Evolutionary conservation across 768 basidiomycete species (phyloP).

Genomic region (Pisolithus microcarpus): DNA sequence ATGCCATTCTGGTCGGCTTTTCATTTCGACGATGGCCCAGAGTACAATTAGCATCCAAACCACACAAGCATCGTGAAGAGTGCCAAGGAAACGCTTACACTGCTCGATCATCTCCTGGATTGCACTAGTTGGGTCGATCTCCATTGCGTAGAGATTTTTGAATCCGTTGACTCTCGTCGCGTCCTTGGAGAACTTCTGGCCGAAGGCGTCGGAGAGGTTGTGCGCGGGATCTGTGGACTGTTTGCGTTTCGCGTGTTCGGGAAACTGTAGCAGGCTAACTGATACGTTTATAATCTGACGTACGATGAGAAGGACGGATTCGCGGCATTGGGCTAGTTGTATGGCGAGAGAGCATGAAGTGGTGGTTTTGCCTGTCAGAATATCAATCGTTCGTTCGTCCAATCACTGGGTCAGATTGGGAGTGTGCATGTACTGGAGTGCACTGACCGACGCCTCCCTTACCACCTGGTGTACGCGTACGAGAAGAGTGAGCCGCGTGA

Average conservation of each 20-base stretch:
- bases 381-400: background rate
- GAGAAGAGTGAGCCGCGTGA: constrained; percentile 2
- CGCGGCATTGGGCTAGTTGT: constrained; percentile 80
- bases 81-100: constrained; percentile 44
- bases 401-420: background rate
- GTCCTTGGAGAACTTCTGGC: constrained; percentile 98
- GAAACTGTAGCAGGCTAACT: background rate
- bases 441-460: constrained; percentile 98
- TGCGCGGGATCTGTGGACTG: constrained; percentile 99
- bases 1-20: constrained; percentile 82
- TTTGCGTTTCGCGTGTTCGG: background rate
- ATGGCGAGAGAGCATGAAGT: constrained; percentile 98
- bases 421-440: constrained; percentile 28
- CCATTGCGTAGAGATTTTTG: constrained; percentile 96
- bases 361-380: constrained; percentile 81
- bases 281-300: constrained; percentile 22
- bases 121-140: constrained; percentile 96
- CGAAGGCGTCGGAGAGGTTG: constrained; percentile 97
- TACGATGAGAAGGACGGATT: constrained; percentile 96
- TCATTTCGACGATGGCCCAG: too few relatives aligned
- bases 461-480: constrained; percentile 53
- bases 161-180: constrained; percentile 98
- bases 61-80: background rate
- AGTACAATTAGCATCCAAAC: too few relatives aligned
- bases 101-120: constrained; percentile 99